A percentile compares a stretch with the other conserved stretches of the same genome.
phyloP scores from a whole-genome alignment of 148 eudicot species.

The Rhododendron henanense region DNA sequence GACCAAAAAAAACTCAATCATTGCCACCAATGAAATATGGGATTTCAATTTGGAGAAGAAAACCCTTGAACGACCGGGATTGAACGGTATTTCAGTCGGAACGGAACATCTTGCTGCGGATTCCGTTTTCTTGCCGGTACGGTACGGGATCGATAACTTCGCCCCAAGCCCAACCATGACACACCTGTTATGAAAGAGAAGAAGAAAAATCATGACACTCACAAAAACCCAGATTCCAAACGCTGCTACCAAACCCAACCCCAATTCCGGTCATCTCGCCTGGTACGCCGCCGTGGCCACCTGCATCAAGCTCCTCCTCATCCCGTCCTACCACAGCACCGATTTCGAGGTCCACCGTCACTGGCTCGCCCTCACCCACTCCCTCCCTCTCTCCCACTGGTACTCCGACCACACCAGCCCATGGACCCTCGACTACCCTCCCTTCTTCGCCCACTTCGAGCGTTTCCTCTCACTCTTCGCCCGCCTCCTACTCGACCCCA shows the following conservation, averaged over 20 bases:
- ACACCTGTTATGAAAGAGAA: background rate
- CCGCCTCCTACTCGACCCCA: constrained; percentile 43
- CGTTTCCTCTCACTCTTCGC: constrained; percentile 60
- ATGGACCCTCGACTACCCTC: constrained; percentile 98
- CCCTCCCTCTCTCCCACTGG: constrained; percentile 69
- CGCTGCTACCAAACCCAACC: background rate
- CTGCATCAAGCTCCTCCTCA: constrained; percentile 58
- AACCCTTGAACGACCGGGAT: no score
- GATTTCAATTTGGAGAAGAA: no score
- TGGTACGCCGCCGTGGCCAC: constrained; percentile 61
- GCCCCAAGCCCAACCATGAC: no score
- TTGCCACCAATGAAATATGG: no score
- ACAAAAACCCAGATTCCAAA: constrained; percentile 2
- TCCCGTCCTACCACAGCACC: constrained; percentile 86
- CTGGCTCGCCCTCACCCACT: constrained; percentile 83
- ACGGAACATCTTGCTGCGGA: no score
- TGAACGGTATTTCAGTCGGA: no score
- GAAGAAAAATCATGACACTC: constrained; percentile 21
- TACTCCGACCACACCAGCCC: constrained; percentile 66
- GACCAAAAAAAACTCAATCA: no score
- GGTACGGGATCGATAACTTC: no score
- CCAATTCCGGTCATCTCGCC: constrained; percentile 22
- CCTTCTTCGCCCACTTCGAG: constrained; percentile 84
- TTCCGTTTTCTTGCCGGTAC: no score
- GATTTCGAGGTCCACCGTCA: constrained; percentile 96